Conservation (phyloP, 345 rosid genomes). For the Corchorus olitorius region DNA sequence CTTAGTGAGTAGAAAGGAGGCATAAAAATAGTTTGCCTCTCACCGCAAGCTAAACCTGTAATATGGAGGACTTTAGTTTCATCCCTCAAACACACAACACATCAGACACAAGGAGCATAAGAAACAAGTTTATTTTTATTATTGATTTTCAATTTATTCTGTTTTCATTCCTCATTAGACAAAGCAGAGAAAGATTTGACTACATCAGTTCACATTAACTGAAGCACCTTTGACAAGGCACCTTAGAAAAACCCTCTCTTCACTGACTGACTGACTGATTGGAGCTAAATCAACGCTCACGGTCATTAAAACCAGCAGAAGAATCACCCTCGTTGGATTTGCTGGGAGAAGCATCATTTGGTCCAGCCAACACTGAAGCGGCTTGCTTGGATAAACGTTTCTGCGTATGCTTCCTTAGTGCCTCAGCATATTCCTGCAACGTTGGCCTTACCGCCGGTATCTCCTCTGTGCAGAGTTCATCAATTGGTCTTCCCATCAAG, state of each 20-base stretch:
- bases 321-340: neutral
- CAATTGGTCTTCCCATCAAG: slow-evolving; percentile 8
- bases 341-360: neutral
- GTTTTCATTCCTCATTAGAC: neutral
- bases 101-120: neutral
- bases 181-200: slow-evolving; percentile 4
- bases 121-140: neutral
- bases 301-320: neutral
- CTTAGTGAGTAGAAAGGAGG: too few relatives aligned
- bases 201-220: neutral
- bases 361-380: neutral
- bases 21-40: too few relatives aligned
- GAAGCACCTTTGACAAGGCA: neutral
- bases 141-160: slow-evolving; percentile 13
- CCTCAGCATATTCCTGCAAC: neutral
- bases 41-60: too few relatives aligned
- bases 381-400: neutral
- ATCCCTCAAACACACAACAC: too few relatives aligned
- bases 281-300: neutral
- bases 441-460: neutral
- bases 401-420: neutral
- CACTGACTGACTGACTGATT: neutral
- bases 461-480: slow-evolving; percentile 23
- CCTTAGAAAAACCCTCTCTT: neutral
- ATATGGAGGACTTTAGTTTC: too few relatives aligned